phyloP scores from a whole-genome alignment of 495 filamentous ascomycete species.

The Geoglossum glabrum region DNA sequence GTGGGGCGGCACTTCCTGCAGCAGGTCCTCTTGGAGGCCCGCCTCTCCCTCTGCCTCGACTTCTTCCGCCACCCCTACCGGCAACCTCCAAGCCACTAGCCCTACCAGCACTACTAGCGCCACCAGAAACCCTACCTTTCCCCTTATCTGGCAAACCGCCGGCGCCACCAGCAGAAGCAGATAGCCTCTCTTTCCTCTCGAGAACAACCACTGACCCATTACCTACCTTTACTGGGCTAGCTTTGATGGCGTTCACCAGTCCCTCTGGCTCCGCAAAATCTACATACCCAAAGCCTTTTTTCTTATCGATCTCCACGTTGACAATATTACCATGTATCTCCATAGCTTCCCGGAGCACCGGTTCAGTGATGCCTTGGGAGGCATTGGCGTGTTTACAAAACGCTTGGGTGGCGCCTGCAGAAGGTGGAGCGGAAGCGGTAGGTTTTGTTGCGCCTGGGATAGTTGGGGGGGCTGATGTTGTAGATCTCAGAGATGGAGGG shows the following conservation, averaged over 20 bases:
- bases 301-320: conserved; percentile 73
- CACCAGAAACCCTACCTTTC: neutral
- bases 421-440: conserved; percentile 9
- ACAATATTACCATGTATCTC: conserved; percentile 45
- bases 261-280: conserved; percentile 55
- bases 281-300: conserved; percentile 82
- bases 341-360: conserved; percentile 51
- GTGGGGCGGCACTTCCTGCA: neutral
- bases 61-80: neutral
- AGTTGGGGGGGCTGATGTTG: neutral
- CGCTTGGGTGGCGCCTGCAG: conserved; percentile 49
- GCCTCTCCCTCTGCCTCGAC: neutral
- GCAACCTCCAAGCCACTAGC: neutral
- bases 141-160: neutral
- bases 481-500: neutral
- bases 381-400: conserved; percentile 87
- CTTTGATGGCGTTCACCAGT: conserved; percentile 57
- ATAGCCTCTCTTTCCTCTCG: conserved; percentile 45
- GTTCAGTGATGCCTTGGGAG: conserved; percentile 75
- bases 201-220: conserved; percentile 73
- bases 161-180: neutral
- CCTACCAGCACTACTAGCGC: neutral
- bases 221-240: conserved; percentile 59
- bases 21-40: neutral
- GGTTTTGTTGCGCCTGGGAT: neutral